Base-by-base conservation (phyloP, 1,284 basidiomycete genomes). In the Ceratobasidium sp. region DNA sequence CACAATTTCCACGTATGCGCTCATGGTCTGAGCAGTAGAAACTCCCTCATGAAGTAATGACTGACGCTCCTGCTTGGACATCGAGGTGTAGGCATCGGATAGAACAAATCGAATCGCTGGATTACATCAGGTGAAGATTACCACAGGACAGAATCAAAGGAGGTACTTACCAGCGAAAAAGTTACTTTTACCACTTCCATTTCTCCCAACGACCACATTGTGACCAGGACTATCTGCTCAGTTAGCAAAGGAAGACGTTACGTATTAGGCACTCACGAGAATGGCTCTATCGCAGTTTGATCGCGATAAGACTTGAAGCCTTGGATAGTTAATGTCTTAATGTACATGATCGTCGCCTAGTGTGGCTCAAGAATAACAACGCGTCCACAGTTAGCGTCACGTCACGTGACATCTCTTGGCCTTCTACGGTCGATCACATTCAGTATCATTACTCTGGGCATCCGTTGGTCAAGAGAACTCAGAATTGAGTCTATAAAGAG, bases 111-210 rank as follows among this genome's bases (percentile, higher is more conserved):
- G 94, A 83, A 99, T 98, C 23, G 97, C 96, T 94, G 78, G 10
- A 38, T 17, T 28, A 62, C 7, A 20, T 54, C 10, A 38, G 23
- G 9, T 23, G 28, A 28, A 4, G 50, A 26, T 23, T 15, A 6
- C 33, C 62, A 54, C 17, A 23, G 26, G 28, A 52, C 9, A 66
- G 20, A 13, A 13, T 7, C 10, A 6, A 23, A 15, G 13, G 28
- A 15, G 40, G 15, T 74, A 83, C 90, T 80, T 79, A 93, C 94
- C 94, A 54, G 94, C 92, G 85, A 98, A 98, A 88, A 98, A 98
- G 84, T 98, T 98, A 82, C 94, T 96, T 88, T 98, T 98, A 76
- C 96, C 96, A 23, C 94, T 96, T 12, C 96, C 97, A 88, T 98
- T 98, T 61, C 97, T 88, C 13, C 96, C 96, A 13, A 98, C 96